Percentiles rank a stretch among this genome's conserved stretches.
These are phyloP conservation scores for Epichloe uncinata DNA, from an alignment of 2,329 filamentous ascomycete genomes.

Conservation along the genomic window DNA sequence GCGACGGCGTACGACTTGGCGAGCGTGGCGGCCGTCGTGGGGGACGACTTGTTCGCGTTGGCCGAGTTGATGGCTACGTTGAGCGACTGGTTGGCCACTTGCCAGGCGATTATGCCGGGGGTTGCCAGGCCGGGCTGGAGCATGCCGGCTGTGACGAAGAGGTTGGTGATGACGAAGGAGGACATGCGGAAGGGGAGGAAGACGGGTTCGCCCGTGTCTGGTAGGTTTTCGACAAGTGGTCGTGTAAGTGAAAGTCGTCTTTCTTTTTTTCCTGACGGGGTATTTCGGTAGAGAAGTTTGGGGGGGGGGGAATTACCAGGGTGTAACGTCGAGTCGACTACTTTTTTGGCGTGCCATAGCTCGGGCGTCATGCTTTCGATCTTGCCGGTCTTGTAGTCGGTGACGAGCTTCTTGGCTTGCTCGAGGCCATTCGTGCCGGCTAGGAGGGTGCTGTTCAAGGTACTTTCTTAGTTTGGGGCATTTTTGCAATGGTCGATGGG, in stretches of 20 bases:
- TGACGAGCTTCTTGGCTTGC: conserved; percentile 68
- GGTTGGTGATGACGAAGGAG: conserved; percentile 81
- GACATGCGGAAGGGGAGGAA: conserved; percentile 97
- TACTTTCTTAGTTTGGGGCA: too few relatives aligned
- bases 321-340: conserved; percentile 91
- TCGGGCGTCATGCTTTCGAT: conserved; percentile 72
- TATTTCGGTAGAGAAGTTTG: neutral
- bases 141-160: conserved; percentile 94
- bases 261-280: neutral
- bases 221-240: neutral
- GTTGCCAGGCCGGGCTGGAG: conserved; percentile 77
- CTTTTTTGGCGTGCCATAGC: conserved; percentile 91
- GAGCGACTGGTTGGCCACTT: conserved; percentile 91
- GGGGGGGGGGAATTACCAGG: conserved; percentile 48
- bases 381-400: conserved; percentile 77
- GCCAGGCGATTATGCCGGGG: conserved; percentile 78
- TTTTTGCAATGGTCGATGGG: neutral
- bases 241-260: neutral
- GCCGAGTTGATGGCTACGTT: conserved; percentile 97
- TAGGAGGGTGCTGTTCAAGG: conserved; percentile 59
- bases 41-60: conserved; percentile 95
- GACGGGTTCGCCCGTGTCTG: conserved; percentile 86
- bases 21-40: conserved; percentile 67
- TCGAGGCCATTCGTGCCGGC: conserved; percentile 68
- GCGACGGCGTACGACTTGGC: conserved; percentile 84